Base-by-base conservation (phyloP, 1,139 yeast species). In the Candida gigantensis region DNA sequence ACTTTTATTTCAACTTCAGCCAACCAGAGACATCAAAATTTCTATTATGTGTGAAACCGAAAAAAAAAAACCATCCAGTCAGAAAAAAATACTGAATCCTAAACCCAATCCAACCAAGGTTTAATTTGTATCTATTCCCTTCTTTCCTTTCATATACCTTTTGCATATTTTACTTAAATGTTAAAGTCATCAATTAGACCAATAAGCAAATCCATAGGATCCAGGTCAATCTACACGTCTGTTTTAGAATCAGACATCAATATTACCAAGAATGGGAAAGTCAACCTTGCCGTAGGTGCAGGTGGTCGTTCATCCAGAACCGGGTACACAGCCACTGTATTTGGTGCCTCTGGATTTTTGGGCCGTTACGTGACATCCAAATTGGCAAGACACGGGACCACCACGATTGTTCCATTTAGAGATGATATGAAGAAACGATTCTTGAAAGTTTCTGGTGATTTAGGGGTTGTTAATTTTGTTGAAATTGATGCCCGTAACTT, bases 311-410 rank as follows among this genome's bases (percentile, higher is more conserved):
- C 95, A 7, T 86, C 95, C 25, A 76, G 95, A 68, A 82, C 92
- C n/a, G 96, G 96, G 2, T 85, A 81, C 65, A 85, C 92, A 5
- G 95, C 92, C 19, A 86, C 96, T 5, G 92, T 87, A 3, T 87
- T 87, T 54, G 96, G 96, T 9, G 89, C 86, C 24, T 65, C 80
- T 36, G 95, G 96, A 1, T 81, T 83, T 60, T 67, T 87, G 43
- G 96, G 96, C 26, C 77, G 89, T 39, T 77, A 84, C 50, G 62
- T 87, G 45, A 74, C 79, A 11, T 69, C 92, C 29, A 84, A 82
- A 53, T 68, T 87, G 51, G 95, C 90, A 44, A 74, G 81, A 55
- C 90, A 84, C 57, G 96, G 96, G 47, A 87, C 95, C 24, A 65
- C 74, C 43, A 81, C 86, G 8, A 78, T 85, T 39, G 84, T 79